phyloP scores from a whole-genome alignment of 805 yeast genomes.

The Aciculoconidium aculeatum region DNA sequence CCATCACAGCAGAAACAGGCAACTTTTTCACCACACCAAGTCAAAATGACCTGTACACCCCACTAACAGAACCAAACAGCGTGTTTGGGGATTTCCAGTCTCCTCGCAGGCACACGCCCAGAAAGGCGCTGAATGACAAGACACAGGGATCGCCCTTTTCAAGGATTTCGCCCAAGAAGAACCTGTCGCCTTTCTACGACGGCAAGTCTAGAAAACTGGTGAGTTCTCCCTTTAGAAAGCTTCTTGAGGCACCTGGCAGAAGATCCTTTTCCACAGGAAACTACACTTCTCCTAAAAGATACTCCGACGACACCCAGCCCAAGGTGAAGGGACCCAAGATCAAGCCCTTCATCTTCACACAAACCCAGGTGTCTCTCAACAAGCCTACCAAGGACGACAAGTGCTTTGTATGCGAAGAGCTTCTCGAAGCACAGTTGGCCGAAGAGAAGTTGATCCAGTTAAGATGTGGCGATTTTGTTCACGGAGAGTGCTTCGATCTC shows the following conservation, averaged over 20 bases:
- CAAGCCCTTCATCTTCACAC: constrained; percentile 17
- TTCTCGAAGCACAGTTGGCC: constrained; percentile 37
- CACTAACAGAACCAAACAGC: no score
- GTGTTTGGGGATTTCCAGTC: no score
- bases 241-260: constrained; percentile 1
- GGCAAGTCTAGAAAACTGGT: no score
- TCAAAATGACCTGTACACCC: no score
- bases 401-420: constrained; percentile 52
- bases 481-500: constrained; percentile 52
- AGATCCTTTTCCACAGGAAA: background rate
- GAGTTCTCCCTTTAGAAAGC: constrained; percentile 2
- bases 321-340: constrained; percentile 18
- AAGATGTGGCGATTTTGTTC: constrained; percentile 50
- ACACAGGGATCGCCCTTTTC: no score
- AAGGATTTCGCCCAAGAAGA: no score
- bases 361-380: constrained; percentile 8
- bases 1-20: no score
- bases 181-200: no score
- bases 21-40: no score
- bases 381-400: constrained; percentile 3
- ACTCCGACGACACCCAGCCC: background rate
- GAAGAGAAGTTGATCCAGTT: constrained; percentile 44
- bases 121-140: no score
- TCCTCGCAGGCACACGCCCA: no score
- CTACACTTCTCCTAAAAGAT: background rate